phyloP scores from a whole-genome alignment of 164 flowering plant species.

The Cinnamomum micranthum region DNA sequence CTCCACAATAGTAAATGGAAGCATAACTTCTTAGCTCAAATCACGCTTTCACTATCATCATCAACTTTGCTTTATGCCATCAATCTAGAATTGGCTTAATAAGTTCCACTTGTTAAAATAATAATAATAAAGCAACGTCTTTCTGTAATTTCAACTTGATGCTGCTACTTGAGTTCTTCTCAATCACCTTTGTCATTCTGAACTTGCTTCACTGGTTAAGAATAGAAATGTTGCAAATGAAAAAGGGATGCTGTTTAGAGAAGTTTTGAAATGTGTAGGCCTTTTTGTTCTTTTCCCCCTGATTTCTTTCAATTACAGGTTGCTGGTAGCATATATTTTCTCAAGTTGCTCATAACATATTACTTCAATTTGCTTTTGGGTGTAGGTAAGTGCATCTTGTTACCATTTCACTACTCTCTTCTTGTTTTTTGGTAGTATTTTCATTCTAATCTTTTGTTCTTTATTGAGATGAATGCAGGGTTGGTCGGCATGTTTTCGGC shows the following conservation, averaged over 20 bases:
- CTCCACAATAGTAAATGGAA: too few relatives aligned
- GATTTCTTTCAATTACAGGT: slow-evolving; percentile 33
- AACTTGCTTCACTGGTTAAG: too few relatives aligned
- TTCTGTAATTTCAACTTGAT: too few relatives aligned
- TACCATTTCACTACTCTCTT: background rate
- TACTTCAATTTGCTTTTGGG: slow-evolving; percentile 36
- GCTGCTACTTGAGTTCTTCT: too few relatives aligned
- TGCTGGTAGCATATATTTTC: slow-evolving; percentile 33
- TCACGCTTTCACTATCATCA: too few relatives aligned
- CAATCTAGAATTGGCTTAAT: too few relatives aligned
- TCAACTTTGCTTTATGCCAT: too few relatives aligned
- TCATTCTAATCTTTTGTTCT: background rate
- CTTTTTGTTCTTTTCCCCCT: too few relatives aligned
- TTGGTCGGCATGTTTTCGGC: slow-evolving; percentile 51
- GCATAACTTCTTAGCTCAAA: too few relatives aligned
- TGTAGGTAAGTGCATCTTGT: slow-evolving; percentile 39
- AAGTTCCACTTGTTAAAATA: too few relatives aligned
- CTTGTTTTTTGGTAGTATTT: background rate
- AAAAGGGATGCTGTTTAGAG: background rate
- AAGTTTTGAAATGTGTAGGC: background rate
- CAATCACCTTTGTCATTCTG: too few relatives aligned
- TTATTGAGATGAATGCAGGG: slow-evolving; percentile 34
- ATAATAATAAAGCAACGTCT: too few relatives aligned
- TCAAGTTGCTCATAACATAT: slow-evolving; percentile 37
- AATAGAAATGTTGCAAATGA: background rate